phyloP scores from a whole-genome alignment of 345 rosid genomes.

The Adansonia digitata region DNA sequence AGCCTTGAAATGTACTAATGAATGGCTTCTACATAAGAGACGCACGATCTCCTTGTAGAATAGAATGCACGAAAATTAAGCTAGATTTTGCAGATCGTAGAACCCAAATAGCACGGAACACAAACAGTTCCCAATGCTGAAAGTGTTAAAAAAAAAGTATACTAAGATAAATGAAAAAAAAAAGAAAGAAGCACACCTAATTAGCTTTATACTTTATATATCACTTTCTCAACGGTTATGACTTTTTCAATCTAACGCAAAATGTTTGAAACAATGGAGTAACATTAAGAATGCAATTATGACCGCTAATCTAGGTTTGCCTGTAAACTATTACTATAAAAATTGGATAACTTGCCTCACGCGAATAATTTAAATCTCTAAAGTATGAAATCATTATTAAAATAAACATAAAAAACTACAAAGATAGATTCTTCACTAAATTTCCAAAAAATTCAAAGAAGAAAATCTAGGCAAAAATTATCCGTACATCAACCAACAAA shows the following conservation, averaged over 20 bases:
- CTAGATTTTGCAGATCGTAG: not conserved
- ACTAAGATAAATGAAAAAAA: not conserved
- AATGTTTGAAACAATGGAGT: not conserved
- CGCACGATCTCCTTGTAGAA: not conserved
- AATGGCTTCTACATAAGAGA: not conserved
- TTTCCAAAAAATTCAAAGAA: not conserved
- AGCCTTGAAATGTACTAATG: not conserved
- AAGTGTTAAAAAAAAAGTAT: not conserved
- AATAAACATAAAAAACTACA: not conserved
- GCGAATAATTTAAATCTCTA: not conserved
- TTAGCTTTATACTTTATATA: not conserved
- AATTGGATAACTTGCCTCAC: not conserved
- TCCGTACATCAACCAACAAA: slow-evolving; percentile 16
- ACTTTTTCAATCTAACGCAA: not conserved
- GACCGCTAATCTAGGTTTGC: not conserved
- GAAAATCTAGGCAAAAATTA: not conserved
- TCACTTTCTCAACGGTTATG: not conserved
- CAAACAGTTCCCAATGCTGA: not conserved
- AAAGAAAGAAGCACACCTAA: not conserved
- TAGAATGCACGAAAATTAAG: not conserved
- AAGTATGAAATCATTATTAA: not conserved
- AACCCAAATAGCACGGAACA: not conserved
- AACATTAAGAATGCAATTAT: not conserved
- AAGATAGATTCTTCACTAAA: not conserved
- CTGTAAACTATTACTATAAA: not conserved